These are phyloP conservation scores for Wallacemonas rigidus DNA, from an alignment of 208 protist genomes.

Conservation along the genomic window DNA sequence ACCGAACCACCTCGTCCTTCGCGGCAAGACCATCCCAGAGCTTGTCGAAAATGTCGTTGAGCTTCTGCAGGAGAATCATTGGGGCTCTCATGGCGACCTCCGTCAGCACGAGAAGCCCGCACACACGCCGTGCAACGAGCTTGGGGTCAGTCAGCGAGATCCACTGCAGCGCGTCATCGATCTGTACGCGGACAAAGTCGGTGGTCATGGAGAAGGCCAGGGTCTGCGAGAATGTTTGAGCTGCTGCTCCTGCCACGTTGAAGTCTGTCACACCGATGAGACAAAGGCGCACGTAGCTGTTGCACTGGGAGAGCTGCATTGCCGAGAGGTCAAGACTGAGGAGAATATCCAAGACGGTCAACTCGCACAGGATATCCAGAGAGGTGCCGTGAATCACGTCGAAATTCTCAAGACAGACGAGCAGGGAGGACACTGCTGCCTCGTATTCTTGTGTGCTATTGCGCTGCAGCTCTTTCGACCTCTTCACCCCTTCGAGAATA, in stretches of 20 bases:
- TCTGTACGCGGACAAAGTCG: constrained; percentile 66
- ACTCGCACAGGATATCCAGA: constrained; percentile 65
- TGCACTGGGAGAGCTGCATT: constrained; percentile 78
- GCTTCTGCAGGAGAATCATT: constrained; percentile 63
- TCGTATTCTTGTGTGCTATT: constrained; percentile 81
- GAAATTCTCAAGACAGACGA: constrained; percentile 76
- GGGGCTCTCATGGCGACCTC: constrained; percentile 68
- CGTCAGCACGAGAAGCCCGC: constrained; percentile 70
- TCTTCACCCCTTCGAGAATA: constrained; percentile 60
- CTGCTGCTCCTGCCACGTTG: constrained; percentile 47
- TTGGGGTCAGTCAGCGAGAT: constrained; percentile 41
- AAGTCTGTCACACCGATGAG: constrained; percentile 52
- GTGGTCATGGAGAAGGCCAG: constrained; percentile 66
- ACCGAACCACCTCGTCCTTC: constrained; percentile 58
- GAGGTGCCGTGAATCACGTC: constrained; percentile 57
- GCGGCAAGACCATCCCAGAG: constrained; percentile 65
- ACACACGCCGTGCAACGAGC: constrained; percentile 51
- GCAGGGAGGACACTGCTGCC: constrained; percentile 54
- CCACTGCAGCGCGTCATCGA: constrained; percentile 67
- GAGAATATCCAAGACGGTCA: constrained; percentile 79
- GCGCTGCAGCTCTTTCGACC: constrained; percentile 68
- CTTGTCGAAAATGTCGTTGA: constrained; percentile 70
- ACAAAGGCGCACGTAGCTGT: constrained; percentile 81
- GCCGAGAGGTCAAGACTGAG: constrained; percentile 72
- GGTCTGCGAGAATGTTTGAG: constrained; percentile 65